These are phyloP conservation scores for Cercophora scortea DNA, from an alignment of 495 filamentous ascomycete genomes.

Conservation along the genomic window DNA sequence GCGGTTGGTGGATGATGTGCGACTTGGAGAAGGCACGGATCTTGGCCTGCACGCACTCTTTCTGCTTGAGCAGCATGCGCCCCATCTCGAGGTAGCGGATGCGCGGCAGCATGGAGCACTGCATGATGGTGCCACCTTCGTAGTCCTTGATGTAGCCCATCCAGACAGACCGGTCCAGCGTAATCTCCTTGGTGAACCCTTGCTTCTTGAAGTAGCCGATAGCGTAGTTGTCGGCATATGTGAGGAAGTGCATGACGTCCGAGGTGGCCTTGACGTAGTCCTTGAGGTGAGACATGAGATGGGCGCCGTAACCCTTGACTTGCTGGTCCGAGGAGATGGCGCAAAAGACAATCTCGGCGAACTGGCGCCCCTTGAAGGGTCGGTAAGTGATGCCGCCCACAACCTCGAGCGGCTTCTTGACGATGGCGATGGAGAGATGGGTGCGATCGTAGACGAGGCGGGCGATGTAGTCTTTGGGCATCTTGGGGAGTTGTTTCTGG, in stretches of 20 bases:
- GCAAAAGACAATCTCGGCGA: conserved; percentile 98
- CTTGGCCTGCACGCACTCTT: conserved; percentile 88
- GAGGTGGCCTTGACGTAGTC: conserved; percentile 98
- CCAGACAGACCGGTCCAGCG: conserved; percentile 81
- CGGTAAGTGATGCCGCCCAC: conserved; percentile 96
- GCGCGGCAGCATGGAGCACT: conserved; percentile 92
- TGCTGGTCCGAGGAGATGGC: conserved; percentile 97
- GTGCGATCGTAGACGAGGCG: conserved; percentile 94
- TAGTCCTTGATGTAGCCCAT: conserved; percentile 99
- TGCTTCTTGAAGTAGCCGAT: conserved; percentile 99
- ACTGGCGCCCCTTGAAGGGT: conserved; percentile 85
- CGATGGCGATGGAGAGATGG: conserved; percentile 92
- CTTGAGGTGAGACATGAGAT: conserved; percentile 96
- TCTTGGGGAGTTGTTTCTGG: conserved; percentile 96
- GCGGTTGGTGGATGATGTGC: conserved; percentile 79
- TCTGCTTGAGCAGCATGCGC: conserved; percentile 96
- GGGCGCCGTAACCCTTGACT: conserved; percentile 96
- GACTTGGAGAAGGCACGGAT: conserved; percentile 86
- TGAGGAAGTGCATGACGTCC: conserved; percentile 96
- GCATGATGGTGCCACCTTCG: conserved; percentile 98
- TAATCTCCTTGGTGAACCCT: conserved; percentile 98
- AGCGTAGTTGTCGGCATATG: conserved; percentile 97
- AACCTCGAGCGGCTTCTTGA: conserved; percentile 91
- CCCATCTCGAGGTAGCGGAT: conserved; percentile 90
- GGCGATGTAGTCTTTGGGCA: conserved; percentile 98